These are phyloP conservation scores for Mycena rebaudengoi DNA, from an alignment of 768 basidiomycete genomes.

Conservation along the genomic window DNA sequence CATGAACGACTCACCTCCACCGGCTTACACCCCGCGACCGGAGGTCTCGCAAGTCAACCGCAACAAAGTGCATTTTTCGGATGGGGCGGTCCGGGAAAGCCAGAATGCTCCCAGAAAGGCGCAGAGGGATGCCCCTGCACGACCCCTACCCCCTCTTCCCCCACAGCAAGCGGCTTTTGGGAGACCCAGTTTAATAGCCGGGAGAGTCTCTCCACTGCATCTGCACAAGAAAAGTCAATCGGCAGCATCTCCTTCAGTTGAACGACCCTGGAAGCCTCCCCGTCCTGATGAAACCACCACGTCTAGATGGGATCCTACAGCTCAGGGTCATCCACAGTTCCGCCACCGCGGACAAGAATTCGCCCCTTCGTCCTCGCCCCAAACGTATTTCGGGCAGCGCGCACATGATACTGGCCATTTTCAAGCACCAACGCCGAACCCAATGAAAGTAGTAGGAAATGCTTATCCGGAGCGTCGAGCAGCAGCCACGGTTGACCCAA, in stretches of 20 bases:
- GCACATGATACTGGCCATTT: too few relatives aligned
- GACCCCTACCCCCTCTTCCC: conserved; percentile 21
- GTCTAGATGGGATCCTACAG: neutral
- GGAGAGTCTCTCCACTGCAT: conserved; percentile 17
- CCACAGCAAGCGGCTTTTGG: too few relatives aligned
- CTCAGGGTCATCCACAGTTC: conserved; percentile 7
- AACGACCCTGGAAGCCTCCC: conserved; percentile 22
- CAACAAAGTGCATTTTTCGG: neutral
- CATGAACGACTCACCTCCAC: conserved; percentile 26
- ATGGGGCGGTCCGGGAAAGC: neutral
- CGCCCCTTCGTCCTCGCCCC: neutral
- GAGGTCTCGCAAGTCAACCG: neutral
- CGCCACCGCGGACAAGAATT: conserved; percentile 15
- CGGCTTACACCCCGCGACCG: conserved; percentile 19
- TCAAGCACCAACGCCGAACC: neutral
- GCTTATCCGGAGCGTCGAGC: too few relatives aligned
- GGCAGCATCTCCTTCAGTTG: conserved; percentile 8
- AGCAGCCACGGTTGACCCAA: conserved; percentile 10
- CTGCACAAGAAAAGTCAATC: conserved; percentile 25
- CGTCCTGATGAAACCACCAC: neutral
- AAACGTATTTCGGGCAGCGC: neutral
- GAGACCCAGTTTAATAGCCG: conserved; percentile 8
- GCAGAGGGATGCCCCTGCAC: conserved; percentile 8
- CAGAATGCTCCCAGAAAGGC: conserved; percentile 11
- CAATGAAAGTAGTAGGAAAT: too few relatives aligned